Conservation (phyloP, 73 alveolate genomes). For the Uronychia setigera region DNA sequence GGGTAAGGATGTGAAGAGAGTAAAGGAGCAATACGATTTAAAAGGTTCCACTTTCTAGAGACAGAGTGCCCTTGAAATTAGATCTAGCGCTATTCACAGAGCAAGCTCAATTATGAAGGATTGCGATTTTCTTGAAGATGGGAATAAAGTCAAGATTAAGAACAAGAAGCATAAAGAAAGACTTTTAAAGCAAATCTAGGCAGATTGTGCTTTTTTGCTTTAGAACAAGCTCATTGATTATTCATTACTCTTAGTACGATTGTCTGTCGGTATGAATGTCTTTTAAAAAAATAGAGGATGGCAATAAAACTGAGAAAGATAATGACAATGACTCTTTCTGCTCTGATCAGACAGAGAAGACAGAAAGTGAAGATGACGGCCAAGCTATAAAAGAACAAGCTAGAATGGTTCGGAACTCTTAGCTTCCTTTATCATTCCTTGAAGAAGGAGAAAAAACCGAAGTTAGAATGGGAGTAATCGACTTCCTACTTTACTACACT, state of each 20-base stretch:
- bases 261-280: neutral
- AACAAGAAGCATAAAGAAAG: neutral
- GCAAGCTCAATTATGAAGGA: constrained; percentile 43
- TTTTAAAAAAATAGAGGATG: neutral
- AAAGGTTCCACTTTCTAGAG: constrained; percentile 48
- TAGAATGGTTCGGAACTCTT: too few species aligned
- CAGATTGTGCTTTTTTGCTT: constrained; percentile 19
- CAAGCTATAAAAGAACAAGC: neutral
- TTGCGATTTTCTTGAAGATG: constrained; percentile 17
- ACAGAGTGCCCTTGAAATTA: constrained; percentile 18
- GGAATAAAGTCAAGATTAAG: constrained; percentile 5
- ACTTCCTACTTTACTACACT: neutral
- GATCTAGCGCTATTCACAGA: neutral
- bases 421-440: neutral
- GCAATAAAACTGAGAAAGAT: neutral
- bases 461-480: neutral
- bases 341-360: too few species aligned
- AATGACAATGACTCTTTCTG: neutral
- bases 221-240: constrained; percentile 44
- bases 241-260: constrained; percentile 9
- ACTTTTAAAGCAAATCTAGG: constrained; percentile 2
- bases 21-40: constrained; percentile 19
- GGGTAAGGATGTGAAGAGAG: constrained; percentile 22
- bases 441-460: neutral
- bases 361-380: neutral